Percentiles rank a stretch among this genome's conserved stretches.
phyloP scores from a whole-genome alignment of 2,329 filamentous ascomycete genomes.

The Aspergillus novofumigatus region DNA sequence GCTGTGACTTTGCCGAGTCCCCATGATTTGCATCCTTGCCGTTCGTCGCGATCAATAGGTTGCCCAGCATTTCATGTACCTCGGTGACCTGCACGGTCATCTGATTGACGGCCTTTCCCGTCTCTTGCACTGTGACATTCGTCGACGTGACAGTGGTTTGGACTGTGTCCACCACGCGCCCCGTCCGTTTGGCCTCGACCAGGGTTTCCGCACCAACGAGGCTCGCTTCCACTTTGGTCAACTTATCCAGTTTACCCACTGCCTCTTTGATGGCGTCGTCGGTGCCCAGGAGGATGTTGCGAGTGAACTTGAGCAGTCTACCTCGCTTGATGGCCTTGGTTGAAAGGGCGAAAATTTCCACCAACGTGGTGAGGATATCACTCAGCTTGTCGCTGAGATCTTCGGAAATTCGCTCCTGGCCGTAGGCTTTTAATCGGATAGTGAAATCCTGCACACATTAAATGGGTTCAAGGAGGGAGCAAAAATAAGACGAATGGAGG shows the following conservation, averaged over 20 bases:
- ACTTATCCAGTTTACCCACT: constrained; percentile 38
- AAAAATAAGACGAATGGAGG: neutral
- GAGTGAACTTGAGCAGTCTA: constrained; percentile 38
- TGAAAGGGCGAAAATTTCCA: constrained; percentile 45
- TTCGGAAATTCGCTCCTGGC: constrained; percentile 1
- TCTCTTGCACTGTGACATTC: constrained; percentile 2
- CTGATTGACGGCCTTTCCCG: constrained; percentile 4
- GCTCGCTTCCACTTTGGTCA: constrained; percentile 42
- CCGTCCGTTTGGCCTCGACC: constrained; percentile 7
- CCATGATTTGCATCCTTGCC: constrained; percentile 3
- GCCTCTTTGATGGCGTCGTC: constrained; percentile 40
- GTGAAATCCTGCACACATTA: constrained; percentile 6
- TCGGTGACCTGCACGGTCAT: constrained; percentile 6
- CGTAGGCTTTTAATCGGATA: constrained; percentile 8
- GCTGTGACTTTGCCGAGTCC: neutral
- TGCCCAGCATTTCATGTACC: constrained; percentile 7
- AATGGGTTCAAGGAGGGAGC: neutral
- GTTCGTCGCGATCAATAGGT: neutral
- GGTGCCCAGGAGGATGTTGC: constrained; percentile 38
- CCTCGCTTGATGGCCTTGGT: constrained; percentile 42
- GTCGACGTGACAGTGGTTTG: constrained; percentile 1
- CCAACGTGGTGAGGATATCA: constrained; percentile 42
- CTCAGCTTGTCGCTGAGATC: constrained; percentile 35
- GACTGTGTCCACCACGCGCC: constrained; percentile 4
- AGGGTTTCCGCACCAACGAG: constrained; percentile 38